Evolutionary conservation across 139 green algal genomes (phyloP).

Genomic region (Haematococcus lacustris): DNA sequence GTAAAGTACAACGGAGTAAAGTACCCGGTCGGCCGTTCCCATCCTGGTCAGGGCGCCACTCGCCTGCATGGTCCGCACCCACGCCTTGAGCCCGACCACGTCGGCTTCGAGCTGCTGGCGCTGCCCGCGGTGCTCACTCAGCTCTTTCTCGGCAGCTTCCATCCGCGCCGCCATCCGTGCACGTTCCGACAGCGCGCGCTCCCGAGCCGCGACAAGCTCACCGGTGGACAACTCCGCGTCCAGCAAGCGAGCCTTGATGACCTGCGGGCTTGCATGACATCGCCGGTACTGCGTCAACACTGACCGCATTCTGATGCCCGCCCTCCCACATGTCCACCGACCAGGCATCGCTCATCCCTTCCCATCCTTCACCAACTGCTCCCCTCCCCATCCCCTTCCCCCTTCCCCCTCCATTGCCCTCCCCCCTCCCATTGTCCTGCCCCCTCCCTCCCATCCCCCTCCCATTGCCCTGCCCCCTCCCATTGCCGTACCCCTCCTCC

Average conservation of each 20-base stretch:
- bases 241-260: constrained; percentile 10
- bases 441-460: no score
- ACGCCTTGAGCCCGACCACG: constrained; percentile 32
- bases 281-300: no score
- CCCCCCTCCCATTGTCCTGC: no score
- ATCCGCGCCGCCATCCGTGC: constrained; percentile 9
- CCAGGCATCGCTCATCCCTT: no score
- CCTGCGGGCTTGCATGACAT: not conserved
- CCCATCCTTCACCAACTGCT: no score
- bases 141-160: constrained; percentile 23
- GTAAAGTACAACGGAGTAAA: not conserved
- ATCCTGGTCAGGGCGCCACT: not conserved
- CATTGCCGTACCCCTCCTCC: no score
- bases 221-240: constrained; percentile 12
- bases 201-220: constrained; percentile 3
- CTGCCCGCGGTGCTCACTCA: constrained; percentile 18
- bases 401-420: no score
- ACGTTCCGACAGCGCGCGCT: constrained; percentile 9
- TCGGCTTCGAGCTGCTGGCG: constrained; percentile 28
- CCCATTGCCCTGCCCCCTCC: no score
- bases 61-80: constrained; percentile 21
- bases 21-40: not conserved
- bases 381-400: no score
- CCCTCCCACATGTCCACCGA: no score
- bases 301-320: no score